These are phyloP conservation scores for Globisporangium solare DNA, from an alignment of 352 stramenopile species.

Conservation along the genomic window DNA sequence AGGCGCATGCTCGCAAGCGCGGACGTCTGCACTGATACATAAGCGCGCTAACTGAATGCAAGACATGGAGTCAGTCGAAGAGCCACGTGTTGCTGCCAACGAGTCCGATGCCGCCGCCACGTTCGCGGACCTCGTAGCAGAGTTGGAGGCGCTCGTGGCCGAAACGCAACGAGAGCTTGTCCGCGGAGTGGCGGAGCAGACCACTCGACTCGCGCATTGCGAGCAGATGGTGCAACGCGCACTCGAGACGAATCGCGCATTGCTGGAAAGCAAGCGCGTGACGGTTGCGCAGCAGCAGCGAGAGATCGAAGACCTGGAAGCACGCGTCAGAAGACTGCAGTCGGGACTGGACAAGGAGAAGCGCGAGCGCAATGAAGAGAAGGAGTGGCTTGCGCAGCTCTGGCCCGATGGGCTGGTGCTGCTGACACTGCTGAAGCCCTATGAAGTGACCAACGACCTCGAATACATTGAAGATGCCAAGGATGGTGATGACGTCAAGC, in stretches of 20 bases:
- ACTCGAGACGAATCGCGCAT: background rate
- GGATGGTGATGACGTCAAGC: conserved; percentile 15
- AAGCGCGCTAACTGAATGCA: too few relatives aligned
- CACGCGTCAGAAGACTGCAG: conserved; percentile 17
- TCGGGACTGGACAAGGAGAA: conserved; percentile 27
- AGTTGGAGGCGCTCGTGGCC: conserved; percentile 18
- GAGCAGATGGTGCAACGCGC: conserved; percentile 1
- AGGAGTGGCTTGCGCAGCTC: conserved; percentile 53
- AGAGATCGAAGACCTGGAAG: conserved; percentile 8
- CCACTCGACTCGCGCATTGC: conserved; percentile 7
- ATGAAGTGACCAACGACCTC: conserved; percentile 14
- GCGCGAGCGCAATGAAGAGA: conserved; percentile 49
- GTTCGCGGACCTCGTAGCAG: conserved; percentile 15
- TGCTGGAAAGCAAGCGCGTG: background rate
- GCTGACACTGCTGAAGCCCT: conserved; percentile 47
- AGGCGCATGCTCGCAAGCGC: too few relatives aligned
- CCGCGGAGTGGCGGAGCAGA: conserved; percentile 1
- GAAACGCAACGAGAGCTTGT: conserved; percentile 13
- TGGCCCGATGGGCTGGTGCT: conserved; percentile 57
- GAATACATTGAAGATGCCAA: conserved; percentile 24
- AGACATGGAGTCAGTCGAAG: too few relatives aligned
- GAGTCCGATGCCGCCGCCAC: too few relatives aligned
- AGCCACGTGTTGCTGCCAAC: too few relatives aligned
- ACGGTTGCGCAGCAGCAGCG: background rate
- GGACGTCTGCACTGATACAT: too few relatives aligned